A percentile compares a stretch with the other conserved stretches of the same genome.
These are phyloP conservation scores for Artemisia tridentata DNA, from an alignment of 129 eudicot genomes.

Conservation along the genomic window DNA sequence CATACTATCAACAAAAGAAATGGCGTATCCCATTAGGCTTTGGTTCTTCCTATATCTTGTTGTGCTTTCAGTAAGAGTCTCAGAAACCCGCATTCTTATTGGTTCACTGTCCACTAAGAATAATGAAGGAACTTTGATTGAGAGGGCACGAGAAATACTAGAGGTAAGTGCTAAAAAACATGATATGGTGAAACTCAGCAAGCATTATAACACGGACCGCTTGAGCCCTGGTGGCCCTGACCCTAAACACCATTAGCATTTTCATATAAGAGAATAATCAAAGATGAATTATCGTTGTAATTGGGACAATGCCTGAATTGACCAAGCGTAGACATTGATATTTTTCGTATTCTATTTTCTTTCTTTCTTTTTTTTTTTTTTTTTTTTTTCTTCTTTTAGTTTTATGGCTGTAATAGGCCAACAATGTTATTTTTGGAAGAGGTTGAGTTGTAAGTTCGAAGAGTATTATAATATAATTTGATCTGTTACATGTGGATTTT, in stretches of 20 bases:
- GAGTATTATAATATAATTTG: slow-evolving; percentile 18
- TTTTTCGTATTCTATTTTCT: neutral
- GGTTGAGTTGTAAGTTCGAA: slow-evolving; percentile 5
- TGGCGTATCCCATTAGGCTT: slow-evolving; percentile 36
- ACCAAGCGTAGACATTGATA: neutral
- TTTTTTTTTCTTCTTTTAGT: neutral
- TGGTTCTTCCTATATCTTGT: slow-evolving; percentile 38
- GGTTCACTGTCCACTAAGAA: neutral
- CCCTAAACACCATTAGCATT: slow-evolving; percentile 53
- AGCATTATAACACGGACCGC: slow-evolving; percentile 33
- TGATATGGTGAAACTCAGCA: slow-evolving; percentile 29
- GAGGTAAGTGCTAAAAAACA: slow-evolving; percentile 34
- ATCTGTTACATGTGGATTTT: neutral
- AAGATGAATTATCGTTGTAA: slow-evolving; percentile 8
- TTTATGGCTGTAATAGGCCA: neutral
- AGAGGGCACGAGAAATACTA: slow-evolving; percentile 39
- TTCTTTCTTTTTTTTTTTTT: neutral
- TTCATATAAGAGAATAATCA: neutral
- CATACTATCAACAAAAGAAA: slow-evolving; percentile 30
- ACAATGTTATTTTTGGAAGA: slow-evolving; percentile 10
- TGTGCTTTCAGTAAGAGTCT: slow-evolving; percentile 23
- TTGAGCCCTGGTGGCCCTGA: slow-evolving; percentile 63
- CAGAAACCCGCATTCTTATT: slow-evolving; percentile 31
- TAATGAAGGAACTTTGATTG: slow-evolving; percentile 31
- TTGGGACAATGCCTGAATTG: slow-evolving; percentile 15